Base-by-base conservation (phyloP, 768 basidiomycete species). In the Xerocomellus dryophilus region DNA sequence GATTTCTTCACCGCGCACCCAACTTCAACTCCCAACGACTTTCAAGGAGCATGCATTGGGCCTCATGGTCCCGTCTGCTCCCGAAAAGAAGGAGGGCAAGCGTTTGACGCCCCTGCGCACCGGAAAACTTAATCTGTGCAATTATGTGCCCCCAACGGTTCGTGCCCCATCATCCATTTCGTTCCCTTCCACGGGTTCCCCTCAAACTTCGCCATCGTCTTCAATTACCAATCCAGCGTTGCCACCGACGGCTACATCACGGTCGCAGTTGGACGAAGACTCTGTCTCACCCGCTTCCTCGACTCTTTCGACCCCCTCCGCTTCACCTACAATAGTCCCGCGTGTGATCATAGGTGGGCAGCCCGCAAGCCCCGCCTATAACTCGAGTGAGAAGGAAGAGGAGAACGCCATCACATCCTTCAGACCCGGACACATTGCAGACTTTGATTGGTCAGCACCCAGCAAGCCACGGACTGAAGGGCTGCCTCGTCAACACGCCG, bases 91-190 rank as follows among this genome's bases (percentile, higher is more conserved):
- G 42, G 34, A 32, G 20, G 45, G 56, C 5, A 46, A 32, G 21
- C 40, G 20, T 18, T 27, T 36, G n/a, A 36, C 25, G 8, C 41
- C 53, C 3, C 18, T 41, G 4, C 56, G 51, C 2, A 21, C 53
- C 1, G 71, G 68, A 20, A 65, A 62, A 56, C 60, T 74, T 44
- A 59, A 45, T 38, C 54, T 74, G 3, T 54, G 61, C 49, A 74
- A 74, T 46, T 74, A 74, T 43, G 68, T 57, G 6, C 62, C 74
- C 35, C 73, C 73, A n/a, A 47, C 46, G 1, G 20, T 49, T 20
- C 51, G 53, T 7, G 8, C 50, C 20, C 11, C 35, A 9, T 36
- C 57, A 15, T 42, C 55, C n/a, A 3, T 54, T 17, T 23, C 59
- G 9, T 17, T 44, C 15, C 52, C 58, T 10, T 43, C 52, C 8